Evolutionary conservation across 345 rosid species (phyloP).

Genomic region (Eucalyptus cladocalyx): DNA sequence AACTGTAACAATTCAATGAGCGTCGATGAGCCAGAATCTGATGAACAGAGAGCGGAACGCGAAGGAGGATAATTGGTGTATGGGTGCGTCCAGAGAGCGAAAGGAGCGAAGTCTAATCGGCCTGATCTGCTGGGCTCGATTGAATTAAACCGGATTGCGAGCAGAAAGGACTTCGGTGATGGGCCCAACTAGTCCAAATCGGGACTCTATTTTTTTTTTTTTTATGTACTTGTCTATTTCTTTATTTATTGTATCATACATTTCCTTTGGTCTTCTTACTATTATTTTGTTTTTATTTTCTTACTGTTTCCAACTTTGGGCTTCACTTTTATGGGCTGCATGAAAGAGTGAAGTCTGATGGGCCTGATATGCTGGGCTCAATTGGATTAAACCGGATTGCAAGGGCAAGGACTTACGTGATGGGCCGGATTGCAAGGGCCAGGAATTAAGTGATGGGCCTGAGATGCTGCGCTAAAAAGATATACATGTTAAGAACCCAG

Average conservation of each 20-base stretch:
- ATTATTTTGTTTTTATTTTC: no score
- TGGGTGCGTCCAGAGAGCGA: background rate
- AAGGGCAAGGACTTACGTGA: background rate
- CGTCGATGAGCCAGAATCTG: background rate
- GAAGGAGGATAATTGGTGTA: background rate
- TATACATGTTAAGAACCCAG: background rate
- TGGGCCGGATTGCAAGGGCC: background rate
- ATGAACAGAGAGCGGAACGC: background rate
- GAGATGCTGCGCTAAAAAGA: background rate
- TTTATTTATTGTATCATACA: background rate
- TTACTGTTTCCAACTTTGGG: background rate
- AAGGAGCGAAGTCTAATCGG: background rate
- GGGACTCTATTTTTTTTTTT: background rate
- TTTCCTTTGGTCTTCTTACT: background rate
- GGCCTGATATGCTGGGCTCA: background rate
- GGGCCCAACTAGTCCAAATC: background rate
- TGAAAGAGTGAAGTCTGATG: background rate
- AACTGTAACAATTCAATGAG: background rate
- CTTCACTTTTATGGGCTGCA: background rate
- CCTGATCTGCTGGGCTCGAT: background rate
- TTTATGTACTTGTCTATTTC: background rate
- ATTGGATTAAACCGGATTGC: background rate
- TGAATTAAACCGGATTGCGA: background rate
- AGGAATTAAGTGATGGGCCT: background rate
- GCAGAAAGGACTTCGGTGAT: background rate